Conservation (phyloP, 1,139 yeast species). For the Cylindricascospora bacillispora region DNA sequence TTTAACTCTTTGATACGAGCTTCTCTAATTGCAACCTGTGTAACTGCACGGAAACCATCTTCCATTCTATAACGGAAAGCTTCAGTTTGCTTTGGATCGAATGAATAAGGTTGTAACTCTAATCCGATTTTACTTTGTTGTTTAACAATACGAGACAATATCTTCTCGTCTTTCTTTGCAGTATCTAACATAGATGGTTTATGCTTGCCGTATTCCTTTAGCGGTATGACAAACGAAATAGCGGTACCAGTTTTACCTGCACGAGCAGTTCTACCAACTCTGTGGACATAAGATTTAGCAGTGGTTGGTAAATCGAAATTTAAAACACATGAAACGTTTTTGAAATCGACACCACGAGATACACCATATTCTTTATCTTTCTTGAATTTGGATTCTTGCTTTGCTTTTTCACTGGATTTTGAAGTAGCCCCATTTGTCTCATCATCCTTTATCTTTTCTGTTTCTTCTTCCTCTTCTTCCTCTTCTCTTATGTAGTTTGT, state of each 20-base stretch:
- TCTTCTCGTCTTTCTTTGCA: constrained; percentile 77
- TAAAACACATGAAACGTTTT: constrained; percentile 89
- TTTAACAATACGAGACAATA: constrained; percentile 60
- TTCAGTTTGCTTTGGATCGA: constrained; percentile 86
- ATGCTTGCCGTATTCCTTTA: constrained; percentile 79
- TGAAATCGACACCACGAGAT: constrained; percentile 94
- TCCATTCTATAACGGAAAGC: constrained; percentile 95
- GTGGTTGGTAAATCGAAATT: constrained; percentile 91
- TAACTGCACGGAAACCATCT: constrained; percentile 93
- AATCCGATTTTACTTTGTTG: constrained; percentile 67
- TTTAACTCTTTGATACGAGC: constrained; percentile 87
- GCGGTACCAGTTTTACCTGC: constrained; percentile 96
- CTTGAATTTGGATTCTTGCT: constrained; percentile 29
- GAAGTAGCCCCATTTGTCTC: constrained; percentile 7
- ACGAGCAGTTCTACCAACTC: constrained; percentile 96
- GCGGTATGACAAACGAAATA: constrained; percentile 79
- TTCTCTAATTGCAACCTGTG: constrained; percentile 80
- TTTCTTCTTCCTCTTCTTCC: constrained; percentile 35
- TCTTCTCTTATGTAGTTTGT: constrained; percentile 47
- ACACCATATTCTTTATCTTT: constrained; percentile 79
- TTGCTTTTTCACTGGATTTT: constrained; percentile 8
- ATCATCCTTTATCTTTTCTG: constrained; percentile 20
- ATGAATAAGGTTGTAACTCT: constrained; percentile 71
- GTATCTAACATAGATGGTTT: constrained; percentile 60
- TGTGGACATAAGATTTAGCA: constrained; percentile 80